Evolutionary conservation across 2,329 filamentous ascomycete species (phyloP).

Genomic region (Fusarium sp.): DNA sequence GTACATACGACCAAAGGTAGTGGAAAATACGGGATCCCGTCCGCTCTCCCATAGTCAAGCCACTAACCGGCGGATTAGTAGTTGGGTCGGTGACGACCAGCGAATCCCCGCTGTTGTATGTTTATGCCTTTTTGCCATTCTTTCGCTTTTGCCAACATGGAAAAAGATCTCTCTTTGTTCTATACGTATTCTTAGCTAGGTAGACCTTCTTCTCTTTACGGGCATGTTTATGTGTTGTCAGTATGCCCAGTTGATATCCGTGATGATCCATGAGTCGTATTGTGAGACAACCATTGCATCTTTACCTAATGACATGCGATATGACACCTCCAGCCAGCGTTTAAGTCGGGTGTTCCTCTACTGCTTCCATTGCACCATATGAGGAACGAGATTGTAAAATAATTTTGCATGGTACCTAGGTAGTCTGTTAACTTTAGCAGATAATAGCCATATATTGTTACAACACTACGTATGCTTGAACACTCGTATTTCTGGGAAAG

Average conservation of each 20-base stretch:
- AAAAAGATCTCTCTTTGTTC: background rate
- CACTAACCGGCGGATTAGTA: background rate
- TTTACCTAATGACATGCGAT: background rate
- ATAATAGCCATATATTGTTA: background rate
- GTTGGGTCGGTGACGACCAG: background rate
- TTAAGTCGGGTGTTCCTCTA: background rate
- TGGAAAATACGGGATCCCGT: constrained; percentile 28
- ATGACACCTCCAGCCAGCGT: background rate
- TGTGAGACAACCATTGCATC: background rate
- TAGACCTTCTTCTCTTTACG: background rate
- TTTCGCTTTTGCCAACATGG: background rate
- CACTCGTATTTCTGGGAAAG: background rate
- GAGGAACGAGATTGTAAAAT: no score
- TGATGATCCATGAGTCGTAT: background rate
- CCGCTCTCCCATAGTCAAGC: background rate
- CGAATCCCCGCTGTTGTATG: background rate
- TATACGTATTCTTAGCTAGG: background rate
- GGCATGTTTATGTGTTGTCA: background rate
- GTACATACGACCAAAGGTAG: constrained; percentile 25
- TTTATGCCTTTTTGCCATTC: background rate
- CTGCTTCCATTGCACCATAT: no score
- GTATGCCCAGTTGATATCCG: background rate
- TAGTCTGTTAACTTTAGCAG: background rate
- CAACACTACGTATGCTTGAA: background rate
- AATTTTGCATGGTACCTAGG: background rate